These are phyloP conservation scores for Coccinonectria pachysandricola DNA, from an alignment of 2,329 filamentous ascomycete species.

Conservation along the genomic window DNA sequence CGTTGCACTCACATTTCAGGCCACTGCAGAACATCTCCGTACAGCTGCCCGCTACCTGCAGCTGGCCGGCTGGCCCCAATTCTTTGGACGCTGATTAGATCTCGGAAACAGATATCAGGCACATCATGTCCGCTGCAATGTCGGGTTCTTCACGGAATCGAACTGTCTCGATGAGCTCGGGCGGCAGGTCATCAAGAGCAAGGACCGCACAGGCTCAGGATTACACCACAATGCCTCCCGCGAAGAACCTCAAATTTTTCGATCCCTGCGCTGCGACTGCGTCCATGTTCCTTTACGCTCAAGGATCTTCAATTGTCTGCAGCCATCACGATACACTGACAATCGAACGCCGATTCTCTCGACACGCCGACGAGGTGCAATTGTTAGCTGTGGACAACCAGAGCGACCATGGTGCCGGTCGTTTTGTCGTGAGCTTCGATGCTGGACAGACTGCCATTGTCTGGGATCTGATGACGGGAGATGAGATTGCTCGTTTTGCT, in stretches of 20 bases:
- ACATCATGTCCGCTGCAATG: conserved; percentile 46
- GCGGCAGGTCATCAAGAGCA: conserved; percentile 42
- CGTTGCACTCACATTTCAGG: conserved; percentile 25
- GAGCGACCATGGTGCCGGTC: conserved; percentile 74
- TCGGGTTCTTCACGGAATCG: conserved; percentile 47
- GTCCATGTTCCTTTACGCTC: conserved; percentile 79
- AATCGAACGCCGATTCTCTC: conserved; percentile 75
- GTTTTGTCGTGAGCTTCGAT: conserved; percentile 89
- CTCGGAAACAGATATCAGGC: conserved; percentile 25
- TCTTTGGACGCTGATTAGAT: conserved; percentile 13
- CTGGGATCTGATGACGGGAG: conserved; percentile 89
- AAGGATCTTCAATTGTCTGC: conserved; percentile 73
- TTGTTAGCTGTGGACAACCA: conserved; percentile 84
- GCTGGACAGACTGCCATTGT: conserved; percentile 84
- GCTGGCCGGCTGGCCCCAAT: conserved; percentile 12
- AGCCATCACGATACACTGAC: conserved; percentile 87
- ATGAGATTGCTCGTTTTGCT: conserved; percentile 83
- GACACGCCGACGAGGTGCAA: conserved; percentile 73
- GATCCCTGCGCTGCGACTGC: conserved; percentile 86
- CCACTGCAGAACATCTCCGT: conserved; percentile 13
- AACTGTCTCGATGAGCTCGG: conserved; percentile 48
- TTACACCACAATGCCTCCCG: conserved; percentile 39
- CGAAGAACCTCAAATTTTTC: conserved; percentile 48
- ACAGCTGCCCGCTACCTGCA: conserved; percentile 12
- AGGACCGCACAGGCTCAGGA: conserved; percentile 34